Conservation (phyloP, 2,329 filamentous ascomycete species). For the Claviceps paspali region DNA sequence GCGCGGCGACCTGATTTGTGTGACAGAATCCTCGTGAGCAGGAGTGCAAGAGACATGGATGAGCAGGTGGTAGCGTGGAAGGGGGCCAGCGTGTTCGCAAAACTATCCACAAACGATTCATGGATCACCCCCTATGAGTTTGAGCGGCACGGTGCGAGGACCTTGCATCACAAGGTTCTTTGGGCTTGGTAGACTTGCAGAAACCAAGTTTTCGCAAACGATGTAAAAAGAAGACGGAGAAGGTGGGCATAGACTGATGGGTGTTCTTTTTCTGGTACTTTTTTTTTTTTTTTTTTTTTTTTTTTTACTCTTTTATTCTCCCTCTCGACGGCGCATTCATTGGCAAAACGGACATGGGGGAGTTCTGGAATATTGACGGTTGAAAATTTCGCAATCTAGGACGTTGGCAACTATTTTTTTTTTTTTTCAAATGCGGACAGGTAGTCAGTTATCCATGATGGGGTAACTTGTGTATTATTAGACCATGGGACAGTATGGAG, state of each 20-base stretch:
- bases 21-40: slow-evolving; percentile 46
- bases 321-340: too few relatives aligned
- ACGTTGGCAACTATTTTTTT: too few relatives aligned
- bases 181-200: slow-evolving; percentile 36
- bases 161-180: slow-evolving; percentile 69
- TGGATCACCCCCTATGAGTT: slow-evolving; percentile 87
- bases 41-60: slow-evolving; percentile 81
- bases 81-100: slow-evolving; percentile 89
- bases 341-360: slow-evolving; percentile 2
- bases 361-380: slow-evolving; percentile 1
- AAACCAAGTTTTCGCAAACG: too few relatives aligned
- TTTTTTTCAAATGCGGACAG: too few relatives aligned
- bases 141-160: slow-evolving; percentile 65
- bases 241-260: not conserved
- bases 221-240: slow-evolving; percentile 7
- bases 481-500: too few relatives aligned
- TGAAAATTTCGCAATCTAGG: not conserved
- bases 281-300: not conserved
- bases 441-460: too few relatives aligned
- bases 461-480: too few relatives aligned
- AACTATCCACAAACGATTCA: slow-evolving; percentile 81
- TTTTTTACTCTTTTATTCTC: not conserved
- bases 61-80: slow-evolving; percentile 98
- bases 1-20: slow-evolving; percentile 44
- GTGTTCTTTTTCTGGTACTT: not conserved